Evolutionary conservation across 1,284 basidiomycete genomes (phyloP), one percentile per base, ranked within the genome.

Genomic region (Ganoderma resinaceum): DNA sequence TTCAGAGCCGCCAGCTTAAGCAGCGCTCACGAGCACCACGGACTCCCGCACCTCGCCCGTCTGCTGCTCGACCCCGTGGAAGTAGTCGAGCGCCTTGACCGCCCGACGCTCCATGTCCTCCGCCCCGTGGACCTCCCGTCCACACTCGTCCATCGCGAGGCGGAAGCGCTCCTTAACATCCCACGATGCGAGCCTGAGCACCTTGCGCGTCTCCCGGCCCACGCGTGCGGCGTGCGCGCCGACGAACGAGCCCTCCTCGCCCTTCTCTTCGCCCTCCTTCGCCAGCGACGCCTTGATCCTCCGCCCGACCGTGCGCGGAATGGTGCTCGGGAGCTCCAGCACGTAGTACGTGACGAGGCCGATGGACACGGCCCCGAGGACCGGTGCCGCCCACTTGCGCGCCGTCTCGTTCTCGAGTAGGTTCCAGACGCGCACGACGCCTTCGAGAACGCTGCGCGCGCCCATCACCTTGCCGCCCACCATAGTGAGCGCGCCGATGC

Each of bases 271-370:
- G 31, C 79, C 76, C 46, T 78, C 84, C 76, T 76, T 84, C 69
- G 84, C 76, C 18, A 95, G 84, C 18, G 88, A 85, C 1, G 88
- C 82, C 74, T 86, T 88, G 69, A 95, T 87, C 61, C 94, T 86
- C 66, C 95, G 87, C 2, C 96, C 96, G 67, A 98, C 88, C 40
- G 96, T 98, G 71, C 90, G 87, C n/a, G 98, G 98, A 70, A 99
- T 93, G 3, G 95, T 91, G 76, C 85, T 89, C 0, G 98, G 98
- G 33, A 99, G 87, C 77, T 99, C 97, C 74, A 95, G 82, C 65
- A 99, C 85, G 70, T 98, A 84, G 82, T 97, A 99, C 1, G 89
- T 91, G 2, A 92, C 88, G 18, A 93, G 82, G 18, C 95, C 95
- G 65, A 95, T 82, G 20, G 91, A 88, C 60, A 90, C 81, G 0